Evolutionary conservation across 495 filamentous ascomycete genomes (phyloP), one percentile per base, ranked within the genome.

Genomic region (Corynascus novoguineensis): DNA sequence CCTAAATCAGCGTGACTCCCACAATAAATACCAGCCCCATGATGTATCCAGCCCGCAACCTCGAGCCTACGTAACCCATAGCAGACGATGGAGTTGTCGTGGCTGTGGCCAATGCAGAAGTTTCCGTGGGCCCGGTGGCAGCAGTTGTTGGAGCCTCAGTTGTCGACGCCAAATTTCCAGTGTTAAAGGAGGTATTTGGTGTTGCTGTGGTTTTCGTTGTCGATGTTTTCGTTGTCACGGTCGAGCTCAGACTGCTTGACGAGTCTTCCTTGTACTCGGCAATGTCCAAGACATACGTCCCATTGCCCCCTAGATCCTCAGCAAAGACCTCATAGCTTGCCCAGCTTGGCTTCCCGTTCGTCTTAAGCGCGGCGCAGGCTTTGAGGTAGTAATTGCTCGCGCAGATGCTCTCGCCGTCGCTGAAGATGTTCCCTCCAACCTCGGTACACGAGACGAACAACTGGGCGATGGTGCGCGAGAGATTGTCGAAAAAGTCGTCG

Each of bases 401-500:
- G 48, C 56, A 58, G 14, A 58, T 53, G 28, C 56, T 52, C 19
- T 29, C 22, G 32, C 56, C 56, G 49, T 47, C 38, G 41, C 38
- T 48, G 3, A 5, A 4, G 25, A 58, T 25, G 12, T 49, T 41
- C 9, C 56, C 56, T 31, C 56, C 56, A 0, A 8, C n/a, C 27
- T 58, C 32, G 29, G 56, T 58, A 32, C 56, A 58, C 19, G 48
- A 52, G 28, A 53, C 49, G 10, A 58, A 46, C 9, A 58, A 49
- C 49, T 58, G 56, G 19, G 17, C 38, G 9, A 58, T 46, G 38
- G 32, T 32, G 24, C 48, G 40, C 40, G 56, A 32, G 8, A 58
- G 38, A 42, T 58, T 58, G 56, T 58, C 56, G 41, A 58, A 58
- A 49, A 58, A 58, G 38, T 52, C 49, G 32, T 52, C 14, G 48